A percentile compares a stretch with the other conserved stretches of the same genome.
phyloP scores from a whole-genome alignment of 257 asterid genomes.

The Solanum chiquidenum region DNA sequence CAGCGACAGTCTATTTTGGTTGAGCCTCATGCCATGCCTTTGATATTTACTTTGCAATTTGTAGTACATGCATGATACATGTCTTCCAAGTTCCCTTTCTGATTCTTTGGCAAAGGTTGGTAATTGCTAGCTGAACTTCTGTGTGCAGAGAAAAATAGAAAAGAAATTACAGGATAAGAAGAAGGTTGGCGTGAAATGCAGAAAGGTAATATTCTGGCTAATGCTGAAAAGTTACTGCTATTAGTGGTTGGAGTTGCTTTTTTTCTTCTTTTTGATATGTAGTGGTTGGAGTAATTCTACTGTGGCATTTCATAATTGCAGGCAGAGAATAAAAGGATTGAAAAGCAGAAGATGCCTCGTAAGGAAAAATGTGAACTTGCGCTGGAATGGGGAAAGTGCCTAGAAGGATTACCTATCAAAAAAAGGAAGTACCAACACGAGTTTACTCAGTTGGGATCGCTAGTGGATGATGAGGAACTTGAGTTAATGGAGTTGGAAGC shows the following conservation, averaged over 20 bases:
- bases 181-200: constrained; percentile 39
- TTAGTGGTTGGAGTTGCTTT: neutral
- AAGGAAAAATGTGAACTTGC: constrained; percentile 76
- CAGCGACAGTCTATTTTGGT: constrained; percentile 58
- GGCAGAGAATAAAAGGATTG: constrained; percentile 44
- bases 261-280: neutral
- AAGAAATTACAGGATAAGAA: constrained; percentile 50
- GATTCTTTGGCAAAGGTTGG: neutral
- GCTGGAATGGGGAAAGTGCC: constrained; percentile 33
- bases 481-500: constrained; percentile 79
- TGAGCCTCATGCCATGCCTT: constrained; percentile 17
- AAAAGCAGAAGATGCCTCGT: constrained; percentile 30
- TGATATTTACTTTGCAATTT: neutral
- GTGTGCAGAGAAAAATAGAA: constrained; percentile 55
- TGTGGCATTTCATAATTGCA: constrained; percentile 17
- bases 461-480: constrained; percentile 90
- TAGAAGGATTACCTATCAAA: constrained; percentile 19
- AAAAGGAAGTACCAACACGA: constrained; percentile 30
- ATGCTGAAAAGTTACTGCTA: neutral
- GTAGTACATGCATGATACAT: neutral
- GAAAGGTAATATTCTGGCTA: constrained; percentile 34
- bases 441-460: constrained; percentile 26
- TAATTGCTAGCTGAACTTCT: constrained; percentile 4
- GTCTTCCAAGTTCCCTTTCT: neutral
- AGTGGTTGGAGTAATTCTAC: neutral